Base-by-base conservation (phyloP, 768 basidiomycete genomes). In the Gymnopilus junonius region DNA sequence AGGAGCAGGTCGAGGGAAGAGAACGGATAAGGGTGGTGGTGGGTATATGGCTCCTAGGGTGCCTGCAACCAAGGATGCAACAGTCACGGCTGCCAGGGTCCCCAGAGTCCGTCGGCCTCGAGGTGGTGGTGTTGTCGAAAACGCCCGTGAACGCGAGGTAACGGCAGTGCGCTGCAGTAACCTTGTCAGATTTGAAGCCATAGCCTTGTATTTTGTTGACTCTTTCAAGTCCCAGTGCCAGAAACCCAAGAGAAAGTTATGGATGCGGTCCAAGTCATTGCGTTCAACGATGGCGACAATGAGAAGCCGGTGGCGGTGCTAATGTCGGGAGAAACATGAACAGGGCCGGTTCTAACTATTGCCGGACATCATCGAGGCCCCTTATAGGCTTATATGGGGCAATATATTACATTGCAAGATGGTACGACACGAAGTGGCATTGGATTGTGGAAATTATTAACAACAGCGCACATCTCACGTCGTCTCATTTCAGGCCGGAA, bases 1-100 rank as follows among this genome's bases (percentile, higher is more conserved):
- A 0, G 94, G 92, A 0, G 94, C 91, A 0, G 85, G 79, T 10
- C 91, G 83, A 2, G 95, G 95, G 50, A 89, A 91, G 25, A 97
- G 76, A 55, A 93, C 82, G 20, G 87, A 81, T 37, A 90, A 70
- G 27, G 90, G 73, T 0, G 83, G 75, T 6, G 89, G 93, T 6
- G 91, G 93, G 69, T 88, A 93, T 65, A 93, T 75, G 5, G 90
- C 82, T 8, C 93, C 93, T 23, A 83, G 61, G n/a, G 80, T 75
- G 50, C 83, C 84, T 12, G 80, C 80, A 6, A 78, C 75, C 37
- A 78, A 54, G 11, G 80, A 80, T 32, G 78, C 62, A 1, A 72
- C 75, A 5, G 74, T 69, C 27, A 75, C 70, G 3, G 73, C 76
- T 50, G 76, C 66, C 43, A 76, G 42, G 8, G 73, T 74, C 17